Percentiles rank a stretch among this genome's conserved stretches.
Conservation (phyloP, 1,284 basidiomycete genomes). For the Leccinum pachyderme region DNA sequence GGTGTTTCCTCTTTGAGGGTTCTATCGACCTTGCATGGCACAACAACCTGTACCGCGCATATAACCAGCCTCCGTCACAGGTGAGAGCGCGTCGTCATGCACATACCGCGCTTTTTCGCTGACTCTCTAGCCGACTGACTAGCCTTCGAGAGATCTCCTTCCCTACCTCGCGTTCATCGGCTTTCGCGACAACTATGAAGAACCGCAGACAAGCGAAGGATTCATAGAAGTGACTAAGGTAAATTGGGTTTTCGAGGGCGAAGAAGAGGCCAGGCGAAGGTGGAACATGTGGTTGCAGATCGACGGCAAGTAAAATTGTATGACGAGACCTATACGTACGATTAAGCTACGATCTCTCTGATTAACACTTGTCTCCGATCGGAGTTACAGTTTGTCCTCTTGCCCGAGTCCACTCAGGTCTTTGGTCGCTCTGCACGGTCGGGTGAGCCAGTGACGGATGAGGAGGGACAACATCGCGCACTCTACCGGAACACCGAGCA, state of each 20-base stretch:
- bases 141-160: slow-evolving; percentile 55
- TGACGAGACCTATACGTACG: slow-evolving; percentile 12
- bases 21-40: slow-evolving; percentile 81
- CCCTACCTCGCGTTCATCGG: slow-evolving; percentile 64
- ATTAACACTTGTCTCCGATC: neutral
- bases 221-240: slow-evolving; percentile 74
- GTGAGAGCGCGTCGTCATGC: slow-evolving; percentile 29
- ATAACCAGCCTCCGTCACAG: slow-evolving; percentile 49
- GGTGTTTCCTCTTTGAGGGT: slow-evolving; percentile 70
- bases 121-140: neutral
- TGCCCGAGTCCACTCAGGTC: slow-evolving; percentile 55
- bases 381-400: slow-evolving; percentile 38
- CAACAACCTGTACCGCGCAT: slow-evolving; percentile 85
- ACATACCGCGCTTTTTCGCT: slow-evolving; percentile 2
- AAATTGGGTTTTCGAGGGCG: slow-evolving; percentile 78
- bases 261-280: slow-evolving; percentile 59
- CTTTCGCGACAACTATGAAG: slow-evolving; percentile 65
- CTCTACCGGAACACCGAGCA: slow-evolving; percentile 67
- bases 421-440: slow-evolving; percentile 46
- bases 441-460: slow-evolving; percentile 10
- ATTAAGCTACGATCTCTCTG: neutral
- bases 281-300: slow-evolving; percentile 84
- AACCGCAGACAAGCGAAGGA: slow-evolving; percentile 67
- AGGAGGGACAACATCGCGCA: slow-evolving; percentile 34
- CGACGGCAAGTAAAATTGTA: slow-evolving; percentile 47